A percentile compares a stretch with the other conserved stretches of the same genome.
Conservation (phyloP, 305 asterid genomes). For the Fraxinus latifolia region DNA sequence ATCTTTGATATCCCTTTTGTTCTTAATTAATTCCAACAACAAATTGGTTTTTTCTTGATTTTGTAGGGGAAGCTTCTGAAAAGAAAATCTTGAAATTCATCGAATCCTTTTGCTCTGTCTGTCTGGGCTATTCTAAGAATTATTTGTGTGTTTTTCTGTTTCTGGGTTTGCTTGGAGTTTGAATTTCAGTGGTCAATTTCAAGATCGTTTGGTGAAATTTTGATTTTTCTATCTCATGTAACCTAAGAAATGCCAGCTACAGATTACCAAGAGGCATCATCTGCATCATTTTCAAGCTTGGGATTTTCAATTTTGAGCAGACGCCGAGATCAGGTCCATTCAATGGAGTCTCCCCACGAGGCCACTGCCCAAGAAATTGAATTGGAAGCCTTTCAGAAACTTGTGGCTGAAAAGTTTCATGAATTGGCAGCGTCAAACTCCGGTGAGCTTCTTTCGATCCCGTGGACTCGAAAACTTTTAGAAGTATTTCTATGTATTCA, state of each 20-base stretch:
- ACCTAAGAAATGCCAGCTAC: constrained; percentile 47
- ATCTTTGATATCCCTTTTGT: constrained; percentile 3
- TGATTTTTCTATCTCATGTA: constrained; percentile 25
- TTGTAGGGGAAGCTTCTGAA: not conserved
- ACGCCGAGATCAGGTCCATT: constrained; percentile 46
- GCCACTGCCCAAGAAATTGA: constrained; percentile 33
- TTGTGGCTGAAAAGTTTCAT: constrained; percentile 35
- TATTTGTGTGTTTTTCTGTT: not conserved
- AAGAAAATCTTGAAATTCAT: not conserved
- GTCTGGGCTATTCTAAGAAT: not conserved
- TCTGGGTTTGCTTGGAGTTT: not conserved
- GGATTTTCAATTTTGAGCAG: constrained; percentile 45
- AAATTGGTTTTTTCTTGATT: not conserved
- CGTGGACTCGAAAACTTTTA: constrained; percentile 41
- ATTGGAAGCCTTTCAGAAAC: constrained; percentile 42
- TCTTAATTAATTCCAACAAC: not conserved
- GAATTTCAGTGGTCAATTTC: not conserved
- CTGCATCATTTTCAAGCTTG: constrained; percentile 35
- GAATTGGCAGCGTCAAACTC: constrained; percentile 31
- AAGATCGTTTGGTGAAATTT: not conserved
- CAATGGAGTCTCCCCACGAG: constrained; percentile 38
- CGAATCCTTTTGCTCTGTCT: not conserved
- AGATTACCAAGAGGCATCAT: constrained; percentile 37
- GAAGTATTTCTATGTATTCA: constrained; percentile 42
- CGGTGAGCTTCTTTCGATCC: constrained; percentile 37